phyloP scores from a whole-genome alignment of 2,329 filamentous ascomycete genomes.

The Aspergillus sp. region DNA sequence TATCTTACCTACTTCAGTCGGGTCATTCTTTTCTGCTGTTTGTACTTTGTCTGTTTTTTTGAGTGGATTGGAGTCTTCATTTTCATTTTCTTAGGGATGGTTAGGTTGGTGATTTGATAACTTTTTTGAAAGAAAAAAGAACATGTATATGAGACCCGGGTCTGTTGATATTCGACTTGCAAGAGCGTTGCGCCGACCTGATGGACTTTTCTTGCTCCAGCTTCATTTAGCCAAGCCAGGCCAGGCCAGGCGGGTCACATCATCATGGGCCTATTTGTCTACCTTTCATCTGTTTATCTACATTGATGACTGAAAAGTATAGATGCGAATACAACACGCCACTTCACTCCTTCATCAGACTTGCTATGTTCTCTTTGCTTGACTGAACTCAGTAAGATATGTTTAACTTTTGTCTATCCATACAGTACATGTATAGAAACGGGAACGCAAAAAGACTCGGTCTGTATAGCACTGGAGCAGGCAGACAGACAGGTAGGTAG shows the following conservation, averaged over 20 bases:
- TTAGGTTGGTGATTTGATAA: background rate
- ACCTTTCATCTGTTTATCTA: background rate
- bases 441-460: background rate
- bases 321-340: constrained; percentile 6
- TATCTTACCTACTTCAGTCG: background rate
- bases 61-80: background rate
- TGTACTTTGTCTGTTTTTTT: background rate
- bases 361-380: background rate
- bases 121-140: background rate
- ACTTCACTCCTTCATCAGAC: background rate
- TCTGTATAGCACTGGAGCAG: background rate
- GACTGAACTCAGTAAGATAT: background rate
- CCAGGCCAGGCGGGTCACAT: background rate
- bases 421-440: background rate
- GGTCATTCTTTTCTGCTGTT: background rate
- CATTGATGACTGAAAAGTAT: background rate
- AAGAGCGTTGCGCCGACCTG: background rate
- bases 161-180: background rate
- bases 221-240: background rate
- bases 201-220: background rate
- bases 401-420: background rate
- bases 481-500: background rate
- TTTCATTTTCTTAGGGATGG: background rate
- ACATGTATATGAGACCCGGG: background rate
- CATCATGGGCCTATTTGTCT: background rate